Evolutionary conservation across 2,329 filamentous ascomycete species (phyloP).

Genomic region (Ophiocordyceps polyrhachis-furcata): DNA sequence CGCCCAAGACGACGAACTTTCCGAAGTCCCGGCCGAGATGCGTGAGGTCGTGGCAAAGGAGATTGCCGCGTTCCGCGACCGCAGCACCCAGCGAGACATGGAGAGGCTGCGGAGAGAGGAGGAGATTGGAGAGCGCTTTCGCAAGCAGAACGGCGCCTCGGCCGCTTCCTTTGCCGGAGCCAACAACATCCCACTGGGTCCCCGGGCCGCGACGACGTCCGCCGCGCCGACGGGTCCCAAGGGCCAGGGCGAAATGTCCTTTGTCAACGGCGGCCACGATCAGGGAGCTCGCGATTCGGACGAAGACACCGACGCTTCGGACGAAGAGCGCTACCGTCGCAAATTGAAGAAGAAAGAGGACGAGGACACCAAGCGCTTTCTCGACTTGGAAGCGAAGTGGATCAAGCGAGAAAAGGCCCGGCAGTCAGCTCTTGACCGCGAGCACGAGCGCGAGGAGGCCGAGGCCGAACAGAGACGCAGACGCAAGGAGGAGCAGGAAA

Average conservation of each 20-base stretch:
- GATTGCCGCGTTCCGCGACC: slow-evolving; percentile 83
- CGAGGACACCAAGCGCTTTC: slow-evolving; percentile 63
- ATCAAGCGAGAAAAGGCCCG: slow-evolving; percentile 71
- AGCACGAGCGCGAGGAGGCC: slow-evolving; percentile 61
- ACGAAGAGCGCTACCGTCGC: slow-evolving; percentile 65
- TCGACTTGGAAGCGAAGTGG: slow-evolving; percentile 81
- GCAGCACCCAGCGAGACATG: slow-evolving; percentile 72
- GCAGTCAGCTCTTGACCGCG: slow-evolving; percentile 69
- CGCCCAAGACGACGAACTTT: slow-evolving; percentile 75
- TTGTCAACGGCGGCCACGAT: slow-evolving; percentile 58
- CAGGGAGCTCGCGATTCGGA: slow-evolving; percentile 48
- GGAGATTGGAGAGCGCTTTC: slow-evolving; percentile 75
- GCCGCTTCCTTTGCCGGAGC: slow-evolving; percentile 33
- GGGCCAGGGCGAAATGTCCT: slow-evolving; percentile 56
- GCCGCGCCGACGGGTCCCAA: slow-evolving; percentile 51
- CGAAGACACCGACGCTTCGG: slow-evolving; percentile 73
- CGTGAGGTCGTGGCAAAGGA: slow-evolving; percentile 85
- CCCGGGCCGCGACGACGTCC: slow-evolving; percentile 25
- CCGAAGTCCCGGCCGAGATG: slow-evolving; percentile 93
- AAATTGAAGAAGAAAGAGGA: slow-evolving; percentile 51
- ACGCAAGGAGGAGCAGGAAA: slow-evolving; percentile 51
- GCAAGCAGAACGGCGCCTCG: slow-evolving; percentile 45
- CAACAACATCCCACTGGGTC: slow-evolving; percentile 26
- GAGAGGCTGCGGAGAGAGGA: slow-evolving; percentile 80
- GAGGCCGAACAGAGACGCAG: slow-evolving; percentile 48